Evolutionary conservation across 495 filamentous ascomycete species (phyloP), one percentile per base, ranked within the genome.

Genomic region (Talaromyces wortmannii): DNA sequence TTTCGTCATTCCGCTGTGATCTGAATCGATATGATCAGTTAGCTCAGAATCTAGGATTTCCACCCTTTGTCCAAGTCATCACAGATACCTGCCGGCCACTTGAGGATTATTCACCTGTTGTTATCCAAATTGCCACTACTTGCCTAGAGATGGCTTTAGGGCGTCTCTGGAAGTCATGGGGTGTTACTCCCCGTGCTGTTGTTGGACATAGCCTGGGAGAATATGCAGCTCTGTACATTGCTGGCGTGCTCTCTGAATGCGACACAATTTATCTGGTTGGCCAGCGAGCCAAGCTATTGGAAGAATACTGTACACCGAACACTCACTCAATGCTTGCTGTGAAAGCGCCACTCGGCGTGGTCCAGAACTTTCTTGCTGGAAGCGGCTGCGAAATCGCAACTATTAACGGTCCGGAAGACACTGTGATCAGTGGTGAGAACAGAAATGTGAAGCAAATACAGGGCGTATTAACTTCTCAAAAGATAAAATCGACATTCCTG

Each of bases 121-220:
- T 89, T 17, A 81, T 89, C 7, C 91, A 96, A 64, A 76, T 95
- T 40, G 89, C 86, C 17, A 77, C 90, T 18, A 81, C 80, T 17
- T 89, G 83, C 58, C 80, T 95, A 54, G 87, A 96, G 68, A 92
- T 95, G 79, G 90, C 91, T 5, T 74, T 95, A 50, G 85, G 88
- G 23, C 83, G 83, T 48, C 80, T 91, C 56, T 96, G 91, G 91
- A 69, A 59, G 16, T 85, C 88, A 7, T 86, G 90, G 79, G 91
- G 89, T 36, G 77, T 95, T 55, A 81, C 68, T 18, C 91, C 91
- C 12, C 74, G 79, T 50, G 87, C 83, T 40, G 89, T 95, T 3
- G 73, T 96, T 33, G 91, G 91, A 23, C 91, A 97, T 72, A 94
- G 89, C 64, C 60, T 84, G 17, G 91, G 91, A 53, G 91, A 96